Base-by-base conservation (phyloP, 208 protist genomes). In the Acanthamoeba rhysodes region DNA sequence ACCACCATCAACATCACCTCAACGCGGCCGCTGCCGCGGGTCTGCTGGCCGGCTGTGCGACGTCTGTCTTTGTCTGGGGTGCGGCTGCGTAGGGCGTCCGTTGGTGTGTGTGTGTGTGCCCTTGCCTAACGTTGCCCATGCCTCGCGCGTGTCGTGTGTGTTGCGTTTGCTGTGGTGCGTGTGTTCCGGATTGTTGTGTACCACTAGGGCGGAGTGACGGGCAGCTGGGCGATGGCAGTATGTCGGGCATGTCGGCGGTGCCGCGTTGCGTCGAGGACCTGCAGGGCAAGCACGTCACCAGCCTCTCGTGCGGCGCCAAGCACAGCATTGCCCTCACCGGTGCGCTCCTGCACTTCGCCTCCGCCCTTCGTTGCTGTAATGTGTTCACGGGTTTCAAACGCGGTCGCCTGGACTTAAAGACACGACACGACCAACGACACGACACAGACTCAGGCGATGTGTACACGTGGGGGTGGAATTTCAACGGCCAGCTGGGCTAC, bases 401-500 rank as follows among this genome's bases (percentile, higher is more conserved):
- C 55, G 55, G 6, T 9, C 18, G 2, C 55, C 55, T n/a, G n/a
- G n/a, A n/a, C n/a, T n/a, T n/a, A n/a, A n/a, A n/a, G n/a, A 9
- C 55, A 9, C 55, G 55, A 59, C 18, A 20, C 24, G 24, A 1
- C 24, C 2, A 74, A 74, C 24, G 22, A 74, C 24, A 29, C 62
- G 24, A 68, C 27, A 27, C 74, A 82, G 74, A 45, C 24, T 82
- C 74, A 4, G 74, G 74, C 74, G 74, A 82, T 7, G 74, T 82
- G 74, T 82, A 82, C 45, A 50, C 74, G 32, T 82, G 74, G 74
- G 74, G 74, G 3, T 82, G 74, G 74, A 82, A 82, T 41, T 82
- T 82, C 10, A 82, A 82, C 45, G 74, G 74, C 6, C 74, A 82
- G 74, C 37, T 82, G 74, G 74, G 74, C 16, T 82, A 82, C 45